phyloP scores from a whole-genome alignment of 306 rosid species.

The Dryas alaskensis region DNA sequence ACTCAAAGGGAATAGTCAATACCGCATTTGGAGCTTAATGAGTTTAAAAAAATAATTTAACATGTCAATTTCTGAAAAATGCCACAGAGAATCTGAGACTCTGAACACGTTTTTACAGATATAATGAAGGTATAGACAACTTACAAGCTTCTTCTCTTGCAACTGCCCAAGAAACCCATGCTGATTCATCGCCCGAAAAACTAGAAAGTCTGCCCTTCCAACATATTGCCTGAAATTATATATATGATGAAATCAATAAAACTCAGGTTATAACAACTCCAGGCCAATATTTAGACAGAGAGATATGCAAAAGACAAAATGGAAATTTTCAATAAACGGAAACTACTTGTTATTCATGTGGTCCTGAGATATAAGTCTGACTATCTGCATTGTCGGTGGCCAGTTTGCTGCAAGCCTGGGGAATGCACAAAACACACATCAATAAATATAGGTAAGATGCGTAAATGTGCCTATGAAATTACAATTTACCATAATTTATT shows the following conservation, averaged over 20 bases:
- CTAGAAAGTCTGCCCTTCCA: constrained; percentile 95
- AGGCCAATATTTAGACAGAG: constrained; percentile 12
- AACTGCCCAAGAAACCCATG: constrained; percentile 94
- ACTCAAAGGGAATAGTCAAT: neutral
- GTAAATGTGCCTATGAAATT: neutral
- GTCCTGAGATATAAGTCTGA: constrained; percentile 91
- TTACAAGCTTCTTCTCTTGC: constrained; percentile 95
- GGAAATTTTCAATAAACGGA: constrained; percentile 24
- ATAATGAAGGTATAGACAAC: constrained; percentile 16
- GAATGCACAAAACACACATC: constrained; percentile 27
- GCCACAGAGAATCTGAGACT: neutral
- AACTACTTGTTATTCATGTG: constrained; percentile 94
- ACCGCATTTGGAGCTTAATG: neutral
- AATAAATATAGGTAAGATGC: constrained; percentile 16
- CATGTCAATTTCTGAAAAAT: neutral
- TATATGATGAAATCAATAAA: constrained; percentile 23
- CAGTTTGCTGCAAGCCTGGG: constrained; percentile 98
- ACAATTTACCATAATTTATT: neutral
- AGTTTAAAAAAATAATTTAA: neutral
- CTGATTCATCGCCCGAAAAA: constrained; percentile 87
- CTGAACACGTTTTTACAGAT: neutral
- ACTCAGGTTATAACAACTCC: constrained; percentile 10
- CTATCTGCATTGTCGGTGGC: constrained; percentile 90
- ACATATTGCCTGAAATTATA: constrained; percentile 75
- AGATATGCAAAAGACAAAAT: constrained; percentile 11